These are phyloP conservation scores for Fusarium sterilihyphosum DNA, from an alignment of 2,329 filamentous ascomycete genomes.

Conservation along the genomic window DNA sequence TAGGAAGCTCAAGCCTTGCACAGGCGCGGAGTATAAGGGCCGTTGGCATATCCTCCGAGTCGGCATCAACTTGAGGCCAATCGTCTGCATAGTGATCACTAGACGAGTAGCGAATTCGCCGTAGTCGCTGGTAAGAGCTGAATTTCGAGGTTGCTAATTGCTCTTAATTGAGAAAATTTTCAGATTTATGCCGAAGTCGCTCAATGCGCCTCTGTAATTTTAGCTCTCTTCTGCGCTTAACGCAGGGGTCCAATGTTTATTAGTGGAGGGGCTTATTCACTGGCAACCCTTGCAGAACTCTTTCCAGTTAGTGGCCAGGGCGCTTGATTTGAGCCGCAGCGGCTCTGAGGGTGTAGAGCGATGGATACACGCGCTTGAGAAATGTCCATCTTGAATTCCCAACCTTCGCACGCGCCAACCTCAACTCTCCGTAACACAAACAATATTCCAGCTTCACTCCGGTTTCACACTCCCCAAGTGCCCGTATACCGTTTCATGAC, in stretches of 20 bases:
- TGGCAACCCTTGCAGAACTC: neutral
- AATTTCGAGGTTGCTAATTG: neutral
- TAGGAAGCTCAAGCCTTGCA: slow-evolving; percentile 35
- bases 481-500: neutral
- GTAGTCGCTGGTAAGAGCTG: neutral
- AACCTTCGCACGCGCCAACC: slow-evolving; percentile 24
- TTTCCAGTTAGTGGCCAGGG: slow-evolving; percentile 37
- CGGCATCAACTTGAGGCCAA: slow-evolving; percentile 32
- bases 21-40: slow-evolving; percentile 40
- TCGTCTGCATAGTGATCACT: slow-evolving; percentile 35
- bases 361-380: slow-evolving; percentile 19
- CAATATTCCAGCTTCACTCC: neutral
- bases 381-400: slow-evolving; percentile 31
- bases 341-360: slow-evolving; percentile 5
- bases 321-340: slow-evolving; percentile 28
- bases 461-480: neutral
- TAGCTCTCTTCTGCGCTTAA: slow-evolving; percentile 27
- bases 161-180: slow-evolving; percentile 16
- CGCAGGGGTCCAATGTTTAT: neutral
- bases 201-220: slow-evolving; percentile 31
- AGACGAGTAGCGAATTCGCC: slow-evolving; percentile 3
- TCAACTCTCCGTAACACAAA: slow-evolving; percentile 5
- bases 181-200: slow-evolving; percentile 33
- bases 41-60: slow-evolving; percentile 40
- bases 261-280: neutral